These are phyloP conservation scores for Scheffersomyces stipitis DNA, from an alignment of 805 yeast genomes.

Conservation along the genomic window DNA sequence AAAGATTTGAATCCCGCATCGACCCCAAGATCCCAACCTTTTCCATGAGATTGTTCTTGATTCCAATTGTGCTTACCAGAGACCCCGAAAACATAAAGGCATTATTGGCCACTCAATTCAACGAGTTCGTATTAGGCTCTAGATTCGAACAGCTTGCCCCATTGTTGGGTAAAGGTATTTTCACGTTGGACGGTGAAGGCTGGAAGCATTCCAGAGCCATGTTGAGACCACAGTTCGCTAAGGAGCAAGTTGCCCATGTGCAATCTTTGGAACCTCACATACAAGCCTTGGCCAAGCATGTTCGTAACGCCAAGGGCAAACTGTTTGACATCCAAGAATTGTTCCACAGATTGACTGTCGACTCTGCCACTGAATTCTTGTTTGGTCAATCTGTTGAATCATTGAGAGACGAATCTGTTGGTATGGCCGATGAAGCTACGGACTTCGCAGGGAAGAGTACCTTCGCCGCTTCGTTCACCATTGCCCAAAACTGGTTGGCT, in stretches of 20 bases:
- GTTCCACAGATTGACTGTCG: constrained; percentile 40
- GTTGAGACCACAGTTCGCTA: constrained; percentile 46
- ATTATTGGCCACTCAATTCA: constrained; percentile 41
- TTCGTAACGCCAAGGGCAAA: constrained; percentile 23
- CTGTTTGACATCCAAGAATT: constrained; percentile 38
- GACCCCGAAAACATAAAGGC: constrained; percentile 46
- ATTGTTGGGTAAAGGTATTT: constrained; percentile 43
- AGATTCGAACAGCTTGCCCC: constrained; percentile 39
- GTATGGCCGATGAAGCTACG: constrained; percentile 7
- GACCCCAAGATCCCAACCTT: constrained; percentile 2
- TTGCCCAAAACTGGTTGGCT: constrained; percentile 30
- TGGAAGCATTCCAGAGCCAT: constrained; percentile 45
- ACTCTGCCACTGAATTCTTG: constrained; percentile 41
- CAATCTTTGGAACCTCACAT: constrained; percentile 40
- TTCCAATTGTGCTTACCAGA: constrained; percentile 21
- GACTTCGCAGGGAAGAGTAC: constrained; percentile 31
- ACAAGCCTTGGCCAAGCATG: constrained; percentile 32
- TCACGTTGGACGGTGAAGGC: constrained; percentile 42
- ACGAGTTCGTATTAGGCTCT: constrained; percentile 38
- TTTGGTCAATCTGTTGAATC: constrained; percentile 40
- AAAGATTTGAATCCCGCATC: not conserved
- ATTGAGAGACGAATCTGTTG: constrained; percentile 19
- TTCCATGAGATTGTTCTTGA: constrained; percentile 11
- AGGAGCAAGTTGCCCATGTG: constrained; percentile 44
- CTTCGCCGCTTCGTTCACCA: constrained; percentile 36